Evolutionary conservation across 1,284 basidiomycete genomes (phyloP), one percentile per base, ranked within the genome.

Genomic region (Coriolopsis trogii): DNA sequence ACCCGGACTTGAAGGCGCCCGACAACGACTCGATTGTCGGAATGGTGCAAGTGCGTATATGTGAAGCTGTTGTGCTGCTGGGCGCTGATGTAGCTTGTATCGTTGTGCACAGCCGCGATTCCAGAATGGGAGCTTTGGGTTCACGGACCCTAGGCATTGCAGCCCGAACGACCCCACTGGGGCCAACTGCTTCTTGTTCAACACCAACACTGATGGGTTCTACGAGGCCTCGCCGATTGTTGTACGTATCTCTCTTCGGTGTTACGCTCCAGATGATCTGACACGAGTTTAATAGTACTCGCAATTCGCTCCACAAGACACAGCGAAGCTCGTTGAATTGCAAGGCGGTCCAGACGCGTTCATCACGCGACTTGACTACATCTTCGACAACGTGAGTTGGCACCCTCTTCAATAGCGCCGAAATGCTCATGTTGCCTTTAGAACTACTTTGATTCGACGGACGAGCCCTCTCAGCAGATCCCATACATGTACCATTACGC

Each of bases 401-500:
- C 16, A 21, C 34, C 33, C n/a, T 29, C 15, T 16, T 15, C 24
- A 9, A 12, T 24, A 20, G 20, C 9, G 15, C 2, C 15, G 18
- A 30, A n/a, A 26, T 9, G 16, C 37, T 40, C 15, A 33, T 13
- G 31, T 13, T 23, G 3, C 21, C 7, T 15, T 15, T 51, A 83
- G 75, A 66, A 68, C 33, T 80, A 80, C 62, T 81, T 81, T 57
- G 78, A 81, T 50, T 68, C 72, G 3, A 82, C 80, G 15, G 75
- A 85, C 59, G 83, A 85, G 60, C 83, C 83, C 1, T 84, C 82
- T 4, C 78, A 82, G 53, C 79, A 82, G 53, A 83, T 82, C 56
- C 81, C 81, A 0, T 82, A 78, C 68, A 83, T 85, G 82, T 84
- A 83, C 62, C 82, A 84, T 64, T 84, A 85, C 60, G 82, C 78